Evolutionary conservation across 305 asterid species (phyloP), one percentile per base, ranked within the genome.

Genomic region (Rubia tinctorum): DNA sequence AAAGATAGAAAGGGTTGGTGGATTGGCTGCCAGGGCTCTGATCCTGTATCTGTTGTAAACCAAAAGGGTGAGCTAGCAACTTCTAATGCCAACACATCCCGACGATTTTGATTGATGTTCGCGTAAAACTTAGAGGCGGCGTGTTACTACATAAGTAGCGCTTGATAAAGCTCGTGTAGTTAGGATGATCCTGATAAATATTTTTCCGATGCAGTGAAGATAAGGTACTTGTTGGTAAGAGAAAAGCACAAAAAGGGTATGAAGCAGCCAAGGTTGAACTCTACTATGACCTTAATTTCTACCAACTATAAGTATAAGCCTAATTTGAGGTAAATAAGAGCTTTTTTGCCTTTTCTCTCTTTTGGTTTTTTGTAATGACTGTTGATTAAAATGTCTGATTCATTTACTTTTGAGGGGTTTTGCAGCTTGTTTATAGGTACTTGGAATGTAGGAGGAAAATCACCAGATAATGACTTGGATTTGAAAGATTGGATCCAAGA

Each of bases 391-490:
- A 8, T 53, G 60, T 53, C 60, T 53, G 60, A 53, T 53, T 37
- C 47, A 64, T 64, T 37, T 5, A 64, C 47, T 64, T 64, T 17
- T 9, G 22, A 42, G 47, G 25, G 7, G 37, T 22, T 37, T 13
- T 37, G 43, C 17, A 64, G 68, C 47, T 17, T 64, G 68, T 64
- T 64, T 20, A 8, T 64, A 64, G 68, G 47, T 34, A 64, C 68
- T 14, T 64, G 68, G 68, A 64, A 64, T 64, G 68, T 64, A 37
- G 45, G 68, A 17, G 68, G 68, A 17, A 64, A 64, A 64, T 37
- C 68, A 34, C 68, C 68, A 64, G 68, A 64, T 15, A 37, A 11
- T 37, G 47, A 9, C 68, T 14, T 64, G 47, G 47, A 64, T 64
- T 64, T 64, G 47, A 64, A 17, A 64, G 68, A 64, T 37, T 64